Conservation (phyloP, 2,329 filamentous ascomycete genomes). For the Phyllosticta paracitricarpa region DNA sequence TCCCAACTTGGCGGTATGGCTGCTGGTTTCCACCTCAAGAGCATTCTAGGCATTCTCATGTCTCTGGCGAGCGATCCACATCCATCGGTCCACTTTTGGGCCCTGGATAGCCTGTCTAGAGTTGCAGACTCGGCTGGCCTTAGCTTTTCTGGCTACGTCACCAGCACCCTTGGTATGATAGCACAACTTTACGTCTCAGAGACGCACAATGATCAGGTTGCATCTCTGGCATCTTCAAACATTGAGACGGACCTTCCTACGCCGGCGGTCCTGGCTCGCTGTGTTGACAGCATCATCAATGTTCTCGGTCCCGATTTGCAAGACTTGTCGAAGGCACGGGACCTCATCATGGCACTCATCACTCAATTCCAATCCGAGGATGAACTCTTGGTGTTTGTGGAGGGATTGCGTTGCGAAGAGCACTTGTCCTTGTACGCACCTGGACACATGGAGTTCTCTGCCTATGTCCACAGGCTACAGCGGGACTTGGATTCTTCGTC, state of each 20-base stretch:
- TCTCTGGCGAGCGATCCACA: constrained; percentile 93
- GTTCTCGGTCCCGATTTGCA: constrained; percentile 92
- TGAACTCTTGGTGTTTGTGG: constrained; percentile 59
- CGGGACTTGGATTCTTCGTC: constrained; percentile 62
- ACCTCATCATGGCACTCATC: constrained; percentile 81
- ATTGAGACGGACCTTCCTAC: constrained; percentile 79
- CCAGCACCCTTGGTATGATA: constrained; percentile 84
- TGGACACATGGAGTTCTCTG: constrained; percentile 70
- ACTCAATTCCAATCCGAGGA: constrained; percentile 71
- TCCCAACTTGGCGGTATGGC: constrained; percentile 96
- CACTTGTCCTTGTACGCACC: constrained; percentile 89
- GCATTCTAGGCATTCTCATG: constrained; percentile 96
- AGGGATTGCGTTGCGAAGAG: constrained; percentile 74
- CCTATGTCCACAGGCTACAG: constrained; percentile 77
- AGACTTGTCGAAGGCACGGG: constrained; percentile 81
- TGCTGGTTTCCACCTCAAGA: constrained; percentile 90
- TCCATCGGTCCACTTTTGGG: constrained; percentile 93
- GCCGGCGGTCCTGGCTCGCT: constrained; percentile 71
- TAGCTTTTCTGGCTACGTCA: constrained; percentile 83
- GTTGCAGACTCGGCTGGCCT: constrained; percentile 88
- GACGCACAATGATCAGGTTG: constrained; percentile 77
- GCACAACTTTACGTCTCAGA: constrained; percentile 88
- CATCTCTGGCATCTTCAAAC: constrained; percentile 75
- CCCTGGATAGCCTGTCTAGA: constrained; percentile 73
- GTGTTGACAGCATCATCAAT: constrained; percentile 91